phyloP scores from a whole-genome alignment of 2,329 filamentous ascomycete genomes.

The Penicillium sp. region DNA sequence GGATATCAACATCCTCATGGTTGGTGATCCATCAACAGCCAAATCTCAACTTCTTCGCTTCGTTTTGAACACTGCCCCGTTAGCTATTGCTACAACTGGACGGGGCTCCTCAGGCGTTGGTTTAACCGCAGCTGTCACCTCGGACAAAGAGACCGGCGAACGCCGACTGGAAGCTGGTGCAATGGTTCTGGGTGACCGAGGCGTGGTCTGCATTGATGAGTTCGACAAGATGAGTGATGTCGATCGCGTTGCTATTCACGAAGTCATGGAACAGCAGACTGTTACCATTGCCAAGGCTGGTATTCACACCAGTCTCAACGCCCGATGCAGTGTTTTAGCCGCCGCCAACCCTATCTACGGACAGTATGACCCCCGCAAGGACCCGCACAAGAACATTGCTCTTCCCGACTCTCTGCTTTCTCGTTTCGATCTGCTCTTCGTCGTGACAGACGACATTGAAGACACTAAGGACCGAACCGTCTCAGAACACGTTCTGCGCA shows the following conservation, averaged over 20 bases:
- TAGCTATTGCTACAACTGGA: constrained; percentile 95
- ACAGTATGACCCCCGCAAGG: constrained; percentile 97
- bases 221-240: constrained; percentile 99
- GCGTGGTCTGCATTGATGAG: constrained; percentile 97
- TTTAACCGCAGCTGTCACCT: constrained; percentile 93
- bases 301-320: constrained; percentile 95
- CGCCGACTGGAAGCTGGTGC: constrained; percentile 92
- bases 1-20: constrained; percentile 99
- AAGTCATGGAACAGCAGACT: constrained; percentile 99
- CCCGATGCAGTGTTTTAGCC: constrained; percentile 91
- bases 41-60: constrained; percentile 98
- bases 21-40: constrained; percentile 95
- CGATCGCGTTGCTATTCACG: constrained; percentile 96
- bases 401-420: constrained; percentile 93
- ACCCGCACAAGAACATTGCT: constrained; percentile 97
- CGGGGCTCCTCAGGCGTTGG: constrained; percentile 95
- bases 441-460: constrained; percentile 97
- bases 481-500: constrained; percentile 93
- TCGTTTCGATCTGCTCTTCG: constrained; percentile 96
- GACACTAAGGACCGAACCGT: constrained; percentile 86
- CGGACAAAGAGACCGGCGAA: constrained; percentile 96
- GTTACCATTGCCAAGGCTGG: constrained; percentile 98
- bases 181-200: constrained; percentile 96
- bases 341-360: constrained; percentile 97
- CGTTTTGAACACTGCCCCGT: constrained; percentile 90